These are phyloP conservation scores for Friedmanniomyces endolithicus DNA, from an alignment of 495 filamentous ascomycete genomes.

Conservation along the genomic window DNA sequence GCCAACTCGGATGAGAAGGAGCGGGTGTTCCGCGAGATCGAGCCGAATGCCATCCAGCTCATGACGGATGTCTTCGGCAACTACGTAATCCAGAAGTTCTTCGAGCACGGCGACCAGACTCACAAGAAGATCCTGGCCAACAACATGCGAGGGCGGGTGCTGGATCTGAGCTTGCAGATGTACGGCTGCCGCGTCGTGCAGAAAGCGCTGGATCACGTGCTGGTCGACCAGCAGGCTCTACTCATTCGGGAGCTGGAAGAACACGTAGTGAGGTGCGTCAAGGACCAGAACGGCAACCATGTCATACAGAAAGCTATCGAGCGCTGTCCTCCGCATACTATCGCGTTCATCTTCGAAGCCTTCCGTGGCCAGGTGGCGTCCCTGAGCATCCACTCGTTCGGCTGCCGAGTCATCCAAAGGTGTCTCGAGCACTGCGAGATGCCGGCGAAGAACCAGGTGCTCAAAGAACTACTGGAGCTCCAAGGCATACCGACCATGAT, in stretches of 20 bases:
- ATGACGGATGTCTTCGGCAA: conserved; percentile 98
- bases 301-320: conserved; percentile 95
- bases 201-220: conserved; percentile 87
- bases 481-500: conserved; percentile 59
- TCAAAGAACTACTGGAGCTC: conserved; percentile 60
- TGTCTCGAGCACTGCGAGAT: conserved; percentile 79
- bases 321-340: conserved; percentile 64
- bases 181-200: conserved; percentile 95
- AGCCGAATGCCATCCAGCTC: conserved; percentile 67
- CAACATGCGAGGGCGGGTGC: conserved; percentile 74
- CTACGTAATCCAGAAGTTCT: conserved; percentile 96
- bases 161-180: conserved; percentile 72
- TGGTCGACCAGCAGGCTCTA: conserved; percentile 76
- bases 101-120: conserved; percentile 87
- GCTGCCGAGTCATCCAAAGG: conserved; percentile 86
- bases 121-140: conserved; percentile 81
- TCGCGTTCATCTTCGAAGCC: conserved; percentile 79
- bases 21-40: conserved; percentile 79
- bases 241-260: conserved; percentile 73
- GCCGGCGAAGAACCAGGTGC: conserved; percentile 53
- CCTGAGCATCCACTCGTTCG: conserved; percentile 71
- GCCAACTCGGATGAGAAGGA: conserved; percentile 97
- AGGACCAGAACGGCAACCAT: conserved; percentile 90
- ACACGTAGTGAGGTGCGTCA: conserved; percentile 69
- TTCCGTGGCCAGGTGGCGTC: conserved; percentile 68